Evolutionary conservation across 1,284 basidiomycete genomes (phyloP), one percentile per base, ranked within the genome.

Genomic region (Leccinum subrobustum): DNA sequence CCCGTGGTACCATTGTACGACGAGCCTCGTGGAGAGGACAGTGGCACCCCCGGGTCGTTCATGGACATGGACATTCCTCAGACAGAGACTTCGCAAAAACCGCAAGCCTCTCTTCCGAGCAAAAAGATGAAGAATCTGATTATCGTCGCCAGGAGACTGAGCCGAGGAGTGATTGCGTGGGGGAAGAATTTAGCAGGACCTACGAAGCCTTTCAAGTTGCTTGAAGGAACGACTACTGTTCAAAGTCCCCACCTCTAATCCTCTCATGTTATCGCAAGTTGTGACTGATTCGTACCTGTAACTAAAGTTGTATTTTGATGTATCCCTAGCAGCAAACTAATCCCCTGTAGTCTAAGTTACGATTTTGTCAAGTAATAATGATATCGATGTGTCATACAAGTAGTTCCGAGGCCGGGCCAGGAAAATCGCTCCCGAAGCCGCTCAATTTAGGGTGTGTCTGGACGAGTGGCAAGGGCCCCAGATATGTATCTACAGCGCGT

Each of bases 1-100:
- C 33, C 57, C 12, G 27, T 20, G 3, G 9, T 52, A 7, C 25
- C 57, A 18, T 48, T 54, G 47, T 54, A 59, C 37, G 52, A 62
- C 39, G 52, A 52, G 18, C 39, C 12, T 33, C 33, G 16, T 16
- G 53, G 60, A 11, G 55, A 56, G 39, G 50, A 59, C 52, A 57
- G 29, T 9, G 6, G 16, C 27, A 62, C 60, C 3, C 71, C 70
- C 1, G 51, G 57, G 29, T 73, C 71, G 4, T 73, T 73, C 61
- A 76, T 73, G 73, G 71, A 73, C 27, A 73, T 73, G 71, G 74
- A 76, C 33, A 60, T 69, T 59, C 63, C 68, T 33, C 61, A 52
- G 11, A 3, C 29, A 18, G 58, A 52, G 16, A 33, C 57, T n/a
- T 50, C 33, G 35, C 57, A 35, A 20, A 60, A 70, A 37, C 63